Evolutionary conservation across 371 early-diverging fungal genomes (phyloP).

Genomic region (Dichotomocladium elegans): DNA sequence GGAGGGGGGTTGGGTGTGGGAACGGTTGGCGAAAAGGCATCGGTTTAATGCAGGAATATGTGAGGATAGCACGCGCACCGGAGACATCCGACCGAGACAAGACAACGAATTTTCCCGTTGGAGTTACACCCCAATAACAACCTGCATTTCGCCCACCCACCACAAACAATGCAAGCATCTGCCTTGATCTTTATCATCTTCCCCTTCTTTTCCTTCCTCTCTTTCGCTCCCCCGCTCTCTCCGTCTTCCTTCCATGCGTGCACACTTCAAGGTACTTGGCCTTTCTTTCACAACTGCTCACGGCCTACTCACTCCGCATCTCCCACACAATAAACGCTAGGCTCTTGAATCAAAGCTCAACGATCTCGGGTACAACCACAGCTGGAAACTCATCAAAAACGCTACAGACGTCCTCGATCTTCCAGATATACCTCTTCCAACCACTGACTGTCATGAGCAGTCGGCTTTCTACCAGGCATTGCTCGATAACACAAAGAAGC

Average conservation of each 20-base stretch:
- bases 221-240: neutral
- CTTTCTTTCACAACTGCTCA: neutral
- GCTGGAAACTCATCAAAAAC: conserved; percentile 9
- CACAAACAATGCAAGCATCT: too few species aligned
- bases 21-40: too few species aligned
- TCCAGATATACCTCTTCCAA: neutral
- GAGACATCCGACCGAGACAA: neutral
- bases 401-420: conserved; percentile 1
- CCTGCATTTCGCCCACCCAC: too few species aligned
- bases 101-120: too few species aligned
- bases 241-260: neutral
- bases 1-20: too few species aligned
- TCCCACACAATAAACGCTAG: neutral
- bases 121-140: too few species aligned
- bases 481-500: conserved; percentile 10
- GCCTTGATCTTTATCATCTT: too few species aligned
- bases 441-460: neutral
- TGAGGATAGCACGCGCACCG: neutral
- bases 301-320: neutral
- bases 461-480: conserved; percentile 2
- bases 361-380: conserved; percentile 7
- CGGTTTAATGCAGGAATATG: too few species aligned
- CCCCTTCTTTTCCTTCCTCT: neutral
- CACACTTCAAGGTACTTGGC: too few species aligned
- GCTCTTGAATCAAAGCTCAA: conserved; percentile 5